Percentiles rank a stretch among this genome's conserved stretches.
phyloP scores from a whole-genome alignment of 2,329 filamentous ascomycete species.

The Coleophoma cylindrospora region DNA sequence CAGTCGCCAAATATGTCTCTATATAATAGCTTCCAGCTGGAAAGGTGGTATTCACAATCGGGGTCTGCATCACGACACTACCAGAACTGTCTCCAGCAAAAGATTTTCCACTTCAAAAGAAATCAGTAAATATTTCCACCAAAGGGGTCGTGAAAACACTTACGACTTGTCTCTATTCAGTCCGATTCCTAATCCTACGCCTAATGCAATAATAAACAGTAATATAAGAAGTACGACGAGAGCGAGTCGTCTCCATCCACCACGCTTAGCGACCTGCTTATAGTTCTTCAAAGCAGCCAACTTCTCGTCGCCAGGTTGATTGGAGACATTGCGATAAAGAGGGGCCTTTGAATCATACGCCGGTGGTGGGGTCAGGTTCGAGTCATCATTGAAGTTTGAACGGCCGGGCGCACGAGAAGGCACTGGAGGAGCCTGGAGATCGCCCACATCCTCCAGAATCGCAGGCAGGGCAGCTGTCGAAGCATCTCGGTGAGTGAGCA shows the following conservation, averaged over 20 bases:
- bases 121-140: neutral
- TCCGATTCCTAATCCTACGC: constrained; percentile 26
- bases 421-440: constrained; percentile 9
- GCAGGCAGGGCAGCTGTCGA: neutral
- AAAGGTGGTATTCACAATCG: constrained; percentile 32
- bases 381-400: neutral
- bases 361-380: neutral
- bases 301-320: constrained; percentile 13
- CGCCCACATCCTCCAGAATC: neutral
- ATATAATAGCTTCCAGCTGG: constrained; percentile 60
- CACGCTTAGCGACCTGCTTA: constrained; percentile 23
- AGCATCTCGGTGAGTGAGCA: neutral
- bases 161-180: constrained; percentile 14
- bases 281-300: constrained; percentile 16
- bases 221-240: constrained; percentile 17
- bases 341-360: neutral
- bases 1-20: constrained; percentile 49
- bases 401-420: constrained; percentile 16
- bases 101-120: constrained; percentile 4
- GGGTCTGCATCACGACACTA: constrained; percentile 7
- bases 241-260: constrained; percentile 26
- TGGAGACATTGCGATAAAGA: constrained; percentile 5
- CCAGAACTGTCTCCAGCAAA: constrained; percentile 11
- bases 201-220: constrained; percentile 22
- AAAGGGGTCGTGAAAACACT: neutral